phyloP scores from a whole-genome alignment of 306 rosid species.

The Luffa acutangula region DNA sequence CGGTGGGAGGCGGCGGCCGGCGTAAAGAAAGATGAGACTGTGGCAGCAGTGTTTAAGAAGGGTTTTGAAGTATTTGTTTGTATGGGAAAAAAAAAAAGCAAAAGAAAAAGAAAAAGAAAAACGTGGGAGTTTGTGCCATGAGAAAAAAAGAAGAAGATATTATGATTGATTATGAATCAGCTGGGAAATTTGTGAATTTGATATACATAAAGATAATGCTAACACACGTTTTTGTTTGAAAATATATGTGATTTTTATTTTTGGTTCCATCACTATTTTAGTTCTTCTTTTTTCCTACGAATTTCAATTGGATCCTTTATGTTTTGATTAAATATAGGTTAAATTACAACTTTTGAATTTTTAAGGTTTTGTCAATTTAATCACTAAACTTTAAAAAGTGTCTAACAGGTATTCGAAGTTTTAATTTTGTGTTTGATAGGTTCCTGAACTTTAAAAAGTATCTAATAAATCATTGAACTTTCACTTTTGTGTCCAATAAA shows the following conservation, averaged over 20 bases:
- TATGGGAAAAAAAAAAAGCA: neutral
- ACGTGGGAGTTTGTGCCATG: neutral
- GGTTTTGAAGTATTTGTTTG: neutral
- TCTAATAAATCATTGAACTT: too few relatives aligned
- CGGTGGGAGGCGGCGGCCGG: neutral
- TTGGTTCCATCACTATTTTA: neutral
- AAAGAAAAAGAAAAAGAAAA: neutral
- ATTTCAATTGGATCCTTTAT: too few relatives aligned
- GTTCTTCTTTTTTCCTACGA: neutral
- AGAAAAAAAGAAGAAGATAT: neutral
- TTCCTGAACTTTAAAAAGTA: too few relatives aligned
- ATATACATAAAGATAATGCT: neutral
- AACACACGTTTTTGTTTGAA: neutral
- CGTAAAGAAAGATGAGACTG: constrained; percentile 15
- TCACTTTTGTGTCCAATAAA: too few relatives aligned
- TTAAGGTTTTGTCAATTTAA: too few relatives aligned
- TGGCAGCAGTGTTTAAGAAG: constrained; percentile 9
- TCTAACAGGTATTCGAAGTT: too few relatives aligned
- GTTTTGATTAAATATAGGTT: too few relatives aligned
- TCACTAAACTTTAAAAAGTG: too few relatives aligned
- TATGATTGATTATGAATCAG: neutral
- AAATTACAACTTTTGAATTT: too few relatives aligned
- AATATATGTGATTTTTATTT: neutral
- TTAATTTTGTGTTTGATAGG: too few relatives aligned
- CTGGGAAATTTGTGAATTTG: neutral